phyloP scores from a whole-genome alignment of 768 basidiomycete genomes.

The Krasilnikovozyma curviuscula region DNA sequence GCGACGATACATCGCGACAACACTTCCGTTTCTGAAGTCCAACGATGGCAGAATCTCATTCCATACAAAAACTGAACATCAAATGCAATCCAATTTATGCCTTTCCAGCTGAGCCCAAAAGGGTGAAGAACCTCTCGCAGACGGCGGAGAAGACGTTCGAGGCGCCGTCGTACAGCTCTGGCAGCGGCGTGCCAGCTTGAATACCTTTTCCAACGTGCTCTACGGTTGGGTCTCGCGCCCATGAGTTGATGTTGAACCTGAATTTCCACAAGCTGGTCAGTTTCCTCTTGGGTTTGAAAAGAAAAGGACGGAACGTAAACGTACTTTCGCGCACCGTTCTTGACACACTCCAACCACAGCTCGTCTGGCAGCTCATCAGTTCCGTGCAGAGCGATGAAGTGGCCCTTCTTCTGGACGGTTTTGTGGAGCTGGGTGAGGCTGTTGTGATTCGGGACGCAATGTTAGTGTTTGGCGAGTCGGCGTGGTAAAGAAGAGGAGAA shows the following conservation, averaged over 20 bases:
- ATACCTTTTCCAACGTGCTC: not conserved
- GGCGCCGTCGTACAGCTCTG: constrained; percentile 1
- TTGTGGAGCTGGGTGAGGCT: constrained; percentile 2
- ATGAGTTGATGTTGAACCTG: constrained; percentile 3
- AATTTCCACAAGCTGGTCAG: not conserved
- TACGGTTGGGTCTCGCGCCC: not conserved
- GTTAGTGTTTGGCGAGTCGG: not conserved
- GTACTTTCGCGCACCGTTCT: constrained; percentile 23
- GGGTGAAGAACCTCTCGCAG: not conserved
- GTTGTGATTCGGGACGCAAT: not conserved
- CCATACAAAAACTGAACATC: too few relatives aligned
- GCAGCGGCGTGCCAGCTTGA: not conserved
- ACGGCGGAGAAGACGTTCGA: not conserved
- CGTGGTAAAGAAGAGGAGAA: not conserved
- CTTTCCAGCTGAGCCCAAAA: not conserved
- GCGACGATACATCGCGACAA: too few relatives aligned
- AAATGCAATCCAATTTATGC: too few relatives aligned
- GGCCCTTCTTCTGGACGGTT: constrained; percentile 2
- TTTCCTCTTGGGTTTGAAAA: not conserved
- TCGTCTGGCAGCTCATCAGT: constrained; percentile 26
- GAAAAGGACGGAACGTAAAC: not conserved
- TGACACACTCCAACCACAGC: constrained; percentile 22
- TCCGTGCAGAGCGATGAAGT: constrained; percentile 19
- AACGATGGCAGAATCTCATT: too few relatives aligned
- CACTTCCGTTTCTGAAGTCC: too few relatives aligned